Conservation (phyloP, 2,329 filamentous ascomycete genomes). For the Cladophialophora yegresii region DNA sequence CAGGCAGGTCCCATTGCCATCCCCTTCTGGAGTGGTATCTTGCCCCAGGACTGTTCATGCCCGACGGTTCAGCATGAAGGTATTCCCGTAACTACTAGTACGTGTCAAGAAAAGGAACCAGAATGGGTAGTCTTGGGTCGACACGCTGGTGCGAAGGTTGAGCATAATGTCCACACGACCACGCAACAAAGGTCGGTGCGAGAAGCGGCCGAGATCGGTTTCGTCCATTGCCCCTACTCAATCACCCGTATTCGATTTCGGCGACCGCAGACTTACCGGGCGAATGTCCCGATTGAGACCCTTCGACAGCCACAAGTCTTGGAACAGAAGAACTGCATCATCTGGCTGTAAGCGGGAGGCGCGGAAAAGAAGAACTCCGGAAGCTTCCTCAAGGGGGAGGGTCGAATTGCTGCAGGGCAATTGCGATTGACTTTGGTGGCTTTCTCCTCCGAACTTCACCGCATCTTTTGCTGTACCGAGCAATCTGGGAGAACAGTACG, state of each 20-base stretch:
- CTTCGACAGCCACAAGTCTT: background rate
- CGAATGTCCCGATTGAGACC: slow-evolving; percentile 4
- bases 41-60: background rate
- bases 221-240: background rate
- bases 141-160: background rate
- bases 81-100: background rate
- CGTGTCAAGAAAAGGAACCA: background rate
- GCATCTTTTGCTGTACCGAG: background rate
- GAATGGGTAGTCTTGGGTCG: background rate
- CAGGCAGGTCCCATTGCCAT: background rate
- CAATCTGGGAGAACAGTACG: background rate
- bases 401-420: slow-evolving; percentile 3
- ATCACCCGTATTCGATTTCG: background rate
- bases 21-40: background rate
- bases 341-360: slow-evolving; percentile 6
- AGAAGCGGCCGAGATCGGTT: slow-evolving; percentile 1
- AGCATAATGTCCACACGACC: background rate
- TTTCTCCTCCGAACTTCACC: background rate
- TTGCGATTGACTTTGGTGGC: background rate
- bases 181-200: background rate
- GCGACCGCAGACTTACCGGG: background rate
- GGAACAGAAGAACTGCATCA: background rate
- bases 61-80: background rate
- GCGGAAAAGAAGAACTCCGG: slow-evolving; percentile 16
- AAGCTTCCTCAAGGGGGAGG: slow-evolving; percentile 3